Conservation (phyloP, 768 basidiomycete genomes). For the Rhodotorula babjevae region DNA sequence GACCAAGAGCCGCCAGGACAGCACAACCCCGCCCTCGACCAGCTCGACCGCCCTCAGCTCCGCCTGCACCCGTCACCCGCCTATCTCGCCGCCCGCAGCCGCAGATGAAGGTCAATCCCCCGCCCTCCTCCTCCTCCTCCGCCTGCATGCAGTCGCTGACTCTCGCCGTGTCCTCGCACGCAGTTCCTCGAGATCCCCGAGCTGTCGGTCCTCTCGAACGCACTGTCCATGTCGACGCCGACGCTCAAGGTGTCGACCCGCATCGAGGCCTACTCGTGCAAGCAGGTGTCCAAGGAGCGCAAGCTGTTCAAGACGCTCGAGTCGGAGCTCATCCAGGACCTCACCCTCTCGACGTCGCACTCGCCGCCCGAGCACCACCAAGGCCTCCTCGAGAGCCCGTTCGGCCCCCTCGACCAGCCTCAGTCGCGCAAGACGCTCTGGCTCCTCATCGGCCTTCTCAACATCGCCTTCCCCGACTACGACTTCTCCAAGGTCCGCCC, state of each 20-base stretch:
- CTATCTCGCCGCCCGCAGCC: not conserved
- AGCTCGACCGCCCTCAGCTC: not conserved
- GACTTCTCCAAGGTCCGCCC: slow-evolving; percentile 91
- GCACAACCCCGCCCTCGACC: too few species aligned
- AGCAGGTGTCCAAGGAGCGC: slow-evolving; percentile 95
- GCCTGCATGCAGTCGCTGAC: not conserved
- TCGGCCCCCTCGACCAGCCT: slow-evolving; percentile 85
- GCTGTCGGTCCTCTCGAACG: slow-evolving; percentile 42
- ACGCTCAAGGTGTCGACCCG: slow-evolving; percentile 33
- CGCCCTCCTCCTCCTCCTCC: not conserved
- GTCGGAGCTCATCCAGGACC: slow-evolving; percentile 68
- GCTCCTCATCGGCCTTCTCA: slow-evolving; percentile 91
- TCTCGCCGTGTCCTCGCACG: rapidly evolving
- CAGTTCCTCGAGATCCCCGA: slow-evolving; percentile 41
- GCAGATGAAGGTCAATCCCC: slow-evolving; percentile 7
- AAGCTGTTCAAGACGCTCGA: slow-evolving; percentile 91
- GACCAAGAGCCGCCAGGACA: not conserved
- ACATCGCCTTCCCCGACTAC: slow-evolving; percentile 95
- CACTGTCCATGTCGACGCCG: slow-evolving; percentile 37
- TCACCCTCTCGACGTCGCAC: slow-evolving; percentile 57
- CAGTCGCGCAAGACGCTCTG: slow-evolving; percentile 82
- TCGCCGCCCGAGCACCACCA: slow-evolving; percentile 71
- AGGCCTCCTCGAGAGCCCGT: slow-evolving; percentile 72
- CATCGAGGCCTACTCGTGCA: slow-evolving; percentile 95
- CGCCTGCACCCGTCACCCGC: too few species aligned